These are phyloP conservation scores for Rhodofomes roseus DNA, from an alignment of 1,284 basidiomycete species.

Conservation along the genomic window DNA sequence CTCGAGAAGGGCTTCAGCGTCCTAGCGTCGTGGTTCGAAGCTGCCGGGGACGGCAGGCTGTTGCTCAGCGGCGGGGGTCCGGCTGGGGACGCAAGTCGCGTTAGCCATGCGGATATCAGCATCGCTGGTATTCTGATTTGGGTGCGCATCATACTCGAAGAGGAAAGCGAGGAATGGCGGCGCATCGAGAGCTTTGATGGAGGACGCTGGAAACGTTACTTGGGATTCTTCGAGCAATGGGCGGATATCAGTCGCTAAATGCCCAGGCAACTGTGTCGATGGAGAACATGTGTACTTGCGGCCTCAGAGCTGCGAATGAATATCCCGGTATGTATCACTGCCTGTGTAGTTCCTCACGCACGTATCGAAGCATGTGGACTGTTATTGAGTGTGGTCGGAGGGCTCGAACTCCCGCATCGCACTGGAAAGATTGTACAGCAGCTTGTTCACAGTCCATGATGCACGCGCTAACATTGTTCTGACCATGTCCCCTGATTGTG, in stretches of 20 bases:
- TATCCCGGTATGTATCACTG: too few species aligned
- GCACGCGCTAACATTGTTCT: too few species aligned
- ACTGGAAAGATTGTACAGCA: too few species aligned
- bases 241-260: background rate
- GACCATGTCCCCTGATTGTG: too few species aligned
- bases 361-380: too few species aligned
- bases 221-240: conserved; percentile 6
- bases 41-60: conserved; percentile 11
- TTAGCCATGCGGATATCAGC: conserved; percentile 14
- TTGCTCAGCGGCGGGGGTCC: conserved; percentile 14
- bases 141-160: conserved; percentile 1
- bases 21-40: conserved; percentile 16
- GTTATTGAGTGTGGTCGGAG: too few species aligned
- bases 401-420: too few species aligned
- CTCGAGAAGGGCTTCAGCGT: conserved; percentile 11
- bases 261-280: background rate
- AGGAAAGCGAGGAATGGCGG: conserved; percentile 7
- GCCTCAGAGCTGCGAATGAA: too few species aligned
- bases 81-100: background rate
- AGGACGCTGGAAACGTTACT: conserved; percentile 7
- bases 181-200: conserved; percentile 5
- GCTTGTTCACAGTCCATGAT: too few species aligned
- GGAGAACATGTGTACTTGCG: background rate
- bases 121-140: conserved; percentile 15
- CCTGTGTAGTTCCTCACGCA: too few species aligned